Evolutionary conservation across 2,329 filamentous ascomycete species (phyloP).

Genomic region (Dactylellina parvicollis): DNA sequence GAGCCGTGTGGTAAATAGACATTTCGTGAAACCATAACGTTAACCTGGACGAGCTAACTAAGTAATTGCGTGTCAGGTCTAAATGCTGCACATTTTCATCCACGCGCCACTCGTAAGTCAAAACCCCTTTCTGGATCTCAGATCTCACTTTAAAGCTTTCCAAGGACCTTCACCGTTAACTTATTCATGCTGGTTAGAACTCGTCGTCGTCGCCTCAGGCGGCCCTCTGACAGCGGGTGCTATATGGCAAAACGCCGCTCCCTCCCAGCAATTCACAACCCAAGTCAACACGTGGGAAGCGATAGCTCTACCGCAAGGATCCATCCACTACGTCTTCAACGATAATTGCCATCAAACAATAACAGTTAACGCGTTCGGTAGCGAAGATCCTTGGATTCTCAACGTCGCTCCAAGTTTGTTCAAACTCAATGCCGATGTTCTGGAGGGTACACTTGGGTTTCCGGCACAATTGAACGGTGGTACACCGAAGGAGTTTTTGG

Average conservation of each 20-base stretch:
- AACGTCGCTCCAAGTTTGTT: slow-evolving; percentile 25
- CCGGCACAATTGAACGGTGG: slow-evolving; percentile 17
- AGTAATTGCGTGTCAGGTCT: background rate
- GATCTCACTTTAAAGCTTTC: background rate
- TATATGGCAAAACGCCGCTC: slow-evolving; percentile 12
- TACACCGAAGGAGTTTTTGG: slow-evolving; percentile 29
- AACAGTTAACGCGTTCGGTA: slow-evolving; percentile 28
- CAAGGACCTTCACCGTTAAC: background rate
- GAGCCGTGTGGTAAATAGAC: slow-evolving; percentile 15
- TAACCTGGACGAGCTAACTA: background rate
- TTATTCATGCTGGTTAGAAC: slow-evolving; percentile 4
- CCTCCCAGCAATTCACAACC: slow-evolving; percentile 28
- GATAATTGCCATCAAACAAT: slow-evolving; percentile 32
- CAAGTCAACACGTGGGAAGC: slow-evolving; percentile 20
- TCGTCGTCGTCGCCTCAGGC: slow-evolving; percentile 29
- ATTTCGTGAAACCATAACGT: background rate
- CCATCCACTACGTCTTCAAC: slow-evolving; percentile 36
- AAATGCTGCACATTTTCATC: slow-evolving; percentile 35
- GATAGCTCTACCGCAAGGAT: slow-evolving; percentile 27
- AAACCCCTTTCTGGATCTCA: background rate
- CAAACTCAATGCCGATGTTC: slow-evolving; percentile 23
- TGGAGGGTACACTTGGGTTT: slow-evolving; percentile 26
- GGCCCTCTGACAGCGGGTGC: slow-evolving; percentile 24
- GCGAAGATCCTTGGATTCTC: slow-evolving; percentile 31
- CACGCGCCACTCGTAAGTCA: slow-evolving; percentile 26